A percentile compares a stretch with the other conserved stretches of the same genome.
Conservation (phyloP, 2,329 filamentous ascomycete species). For the Colletotrichum australisinense region DNA sequence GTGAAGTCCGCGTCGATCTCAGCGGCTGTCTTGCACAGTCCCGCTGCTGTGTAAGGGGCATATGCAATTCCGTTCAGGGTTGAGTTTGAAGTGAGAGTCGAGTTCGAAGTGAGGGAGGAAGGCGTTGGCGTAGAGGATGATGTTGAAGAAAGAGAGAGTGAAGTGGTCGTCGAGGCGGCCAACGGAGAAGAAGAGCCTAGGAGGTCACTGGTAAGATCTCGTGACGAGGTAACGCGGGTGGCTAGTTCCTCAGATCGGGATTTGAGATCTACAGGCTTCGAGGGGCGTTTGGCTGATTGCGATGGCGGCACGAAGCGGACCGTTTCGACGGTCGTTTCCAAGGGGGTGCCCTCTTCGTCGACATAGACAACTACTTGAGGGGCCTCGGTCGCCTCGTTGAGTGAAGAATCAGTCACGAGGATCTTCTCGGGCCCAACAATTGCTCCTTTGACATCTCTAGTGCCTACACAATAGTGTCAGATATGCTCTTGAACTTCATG, state of each 20-base stretch:
- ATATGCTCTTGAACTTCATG: neutral
- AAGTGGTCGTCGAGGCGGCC: neutral
- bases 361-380: constrained; percentile 69
- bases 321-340: constrained; percentile 56
- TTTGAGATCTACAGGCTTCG: neutral
- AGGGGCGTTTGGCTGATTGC: neutral
- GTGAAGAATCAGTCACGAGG: constrained; percentile 49
- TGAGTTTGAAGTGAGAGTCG: neutral
- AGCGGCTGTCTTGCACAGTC: constrained; percentile 73
- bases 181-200: neutral
- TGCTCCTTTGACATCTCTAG: constrained; percentile 16
- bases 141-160: neutral
- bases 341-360: constrained; percentile 64
- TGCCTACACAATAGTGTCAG: constrained; percentile 13
- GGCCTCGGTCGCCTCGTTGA: constrained; percentile 53
- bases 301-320: constrained; percentile 44
- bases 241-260: constrained; percentile 14
- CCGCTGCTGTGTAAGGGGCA: constrained; percentile 61
- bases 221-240: neutral
- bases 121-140: neutral
- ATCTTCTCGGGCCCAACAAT: constrained; percentile 35
- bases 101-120: neutral
- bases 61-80: constrained; percentile 57
- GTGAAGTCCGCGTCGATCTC: constrained; percentile 75
- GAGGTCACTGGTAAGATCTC: neutral